Conservation (phyloP, 805 yeast species). For the Diddensiella transvaalensis region DNA sequence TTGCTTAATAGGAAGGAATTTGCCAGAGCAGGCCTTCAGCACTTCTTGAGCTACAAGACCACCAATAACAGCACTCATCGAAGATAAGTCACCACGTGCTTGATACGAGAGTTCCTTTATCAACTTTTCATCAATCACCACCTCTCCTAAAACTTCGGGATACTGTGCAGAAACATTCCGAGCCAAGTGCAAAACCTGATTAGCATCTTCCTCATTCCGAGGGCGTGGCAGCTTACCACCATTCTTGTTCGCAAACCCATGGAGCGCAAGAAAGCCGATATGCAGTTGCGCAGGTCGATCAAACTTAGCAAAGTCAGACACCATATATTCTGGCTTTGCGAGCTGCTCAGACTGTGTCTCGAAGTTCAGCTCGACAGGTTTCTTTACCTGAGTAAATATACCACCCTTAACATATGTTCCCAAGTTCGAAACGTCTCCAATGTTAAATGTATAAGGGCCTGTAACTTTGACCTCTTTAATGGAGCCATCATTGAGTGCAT, state of each 20-base stretch:
- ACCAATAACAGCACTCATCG: slow-evolving; percentile 83
- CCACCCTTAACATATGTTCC: slow-evolving; percentile 82
- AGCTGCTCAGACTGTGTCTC: slow-evolving; percentile 64
- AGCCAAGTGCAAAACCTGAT: slow-evolving; percentile 57
- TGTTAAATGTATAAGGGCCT: slow-evolving; percentile 92
- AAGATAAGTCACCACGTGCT: slow-evolving; percentile 89
- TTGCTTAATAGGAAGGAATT: slow-evolving; percentile 90
- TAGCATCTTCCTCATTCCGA: slow-evolving; percentile 68
- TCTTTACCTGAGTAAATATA: slow-evolving; percentile 85
- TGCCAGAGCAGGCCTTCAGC: slow-evolving; percentile 90
- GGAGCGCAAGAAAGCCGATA: slow-evolving; percentile 85
- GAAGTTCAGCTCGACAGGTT: slow-evolving; percentile 64
- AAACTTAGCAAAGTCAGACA: slow-evolving; percentile 89
- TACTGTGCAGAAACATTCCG: slow-evolving; percentile 55
- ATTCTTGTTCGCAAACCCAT: slow-evolving; percentile 63
- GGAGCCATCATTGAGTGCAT: slow-evolving; percentile 66
- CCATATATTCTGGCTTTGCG: slow-evolving; percentile 68
- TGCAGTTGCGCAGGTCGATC: slow-evolving; percentile 90
- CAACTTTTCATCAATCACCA: slow-evolving; percentile 59
- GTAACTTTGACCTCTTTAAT: slow-evolving; percentile 74
- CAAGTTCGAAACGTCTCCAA: slow-evolving; percentile 50
- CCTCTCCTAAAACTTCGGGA: slow-evolving; percentile 54
- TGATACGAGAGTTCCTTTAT: slow-evolving; percentile 75
- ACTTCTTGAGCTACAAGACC: slow-evolving; percentile 97
- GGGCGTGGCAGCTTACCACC: slow-evolving; percentile 73